phyloP scores from a whole-genome alignment of 2,329 filamentous ascomycete genomes.

The Lasiodiplodia theobromae region DNA sequence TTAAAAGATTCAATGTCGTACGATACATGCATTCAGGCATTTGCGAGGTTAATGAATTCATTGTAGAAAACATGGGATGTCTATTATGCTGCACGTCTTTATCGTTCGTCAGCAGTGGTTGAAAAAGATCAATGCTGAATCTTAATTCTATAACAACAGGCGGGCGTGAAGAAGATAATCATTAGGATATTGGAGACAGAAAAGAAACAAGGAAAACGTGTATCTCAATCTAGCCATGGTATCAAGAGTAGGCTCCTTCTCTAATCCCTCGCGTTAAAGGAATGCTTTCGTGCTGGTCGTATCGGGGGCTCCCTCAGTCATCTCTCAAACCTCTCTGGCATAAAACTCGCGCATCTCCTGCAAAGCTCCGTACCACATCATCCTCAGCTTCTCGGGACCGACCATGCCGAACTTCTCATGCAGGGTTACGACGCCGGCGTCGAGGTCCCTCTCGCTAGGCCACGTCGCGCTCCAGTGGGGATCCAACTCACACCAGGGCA shows the following conservation, averaged over 20 bases:
- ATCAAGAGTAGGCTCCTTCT: neutral
- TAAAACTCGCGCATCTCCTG: conserved; percentile 20
- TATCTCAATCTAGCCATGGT: neutral
- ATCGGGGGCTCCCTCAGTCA: neutral
- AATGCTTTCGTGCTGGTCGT: neutral
- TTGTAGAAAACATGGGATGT: neutral
- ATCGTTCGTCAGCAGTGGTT: neutral
- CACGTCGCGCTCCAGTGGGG: conserved; percentile 51
- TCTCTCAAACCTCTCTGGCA: neutral
- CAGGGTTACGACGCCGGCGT: conserved; percentile 44
- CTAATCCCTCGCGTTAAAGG: neutral
- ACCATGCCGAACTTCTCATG: conserved; percentile 45
- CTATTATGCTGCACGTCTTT: neutral
- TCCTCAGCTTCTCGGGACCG: conserved; percentile 17
- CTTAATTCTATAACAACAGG: neutral
- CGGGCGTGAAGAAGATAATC: neutral
- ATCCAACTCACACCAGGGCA: conserved; percentile 52
- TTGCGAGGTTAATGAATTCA: neutral
- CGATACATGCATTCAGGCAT: neutral
- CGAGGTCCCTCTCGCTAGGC: conserved; percentile 44
- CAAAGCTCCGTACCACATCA: conserved; percentile 16
- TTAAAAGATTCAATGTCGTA: neutral
- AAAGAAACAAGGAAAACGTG: neutral
- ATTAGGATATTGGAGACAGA: neutral
- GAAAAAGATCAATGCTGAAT: neutral